A percentile compares a stretch with the other conserved stretches of the same genome.
Evolutionary conservation across 2,329 filamentous ascomycete species (phyloP).

Genomic region (Fusarium sp.): DNA sequence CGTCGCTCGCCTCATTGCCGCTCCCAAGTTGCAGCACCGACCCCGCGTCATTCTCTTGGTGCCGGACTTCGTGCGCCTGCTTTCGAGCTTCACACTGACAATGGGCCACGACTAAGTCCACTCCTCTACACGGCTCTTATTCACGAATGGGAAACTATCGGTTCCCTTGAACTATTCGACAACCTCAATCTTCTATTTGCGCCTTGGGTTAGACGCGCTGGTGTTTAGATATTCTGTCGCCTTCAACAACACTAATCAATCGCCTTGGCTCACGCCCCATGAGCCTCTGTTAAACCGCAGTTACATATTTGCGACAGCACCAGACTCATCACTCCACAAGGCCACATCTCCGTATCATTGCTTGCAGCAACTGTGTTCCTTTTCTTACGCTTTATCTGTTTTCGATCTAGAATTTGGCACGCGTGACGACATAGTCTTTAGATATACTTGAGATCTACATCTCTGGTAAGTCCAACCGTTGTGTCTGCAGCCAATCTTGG

Average conservation of each 20-base stretch:
- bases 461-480: constrained; percentile 41
- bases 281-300: constrained; percentile 37
- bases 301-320: constrained; percentile 39
- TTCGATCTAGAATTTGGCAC: constrained; percentile 49
- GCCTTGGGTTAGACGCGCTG: constrained; percentile 56
- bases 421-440: constrained; percentile 47
- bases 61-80: constrained; percentile 45
- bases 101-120: constrained; percentile 53
- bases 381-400: constrained; percentile 42
- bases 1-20: constrained; percentile 26
- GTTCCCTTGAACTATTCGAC: constrained; percentile 37
- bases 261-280: constrained; percentile 37
- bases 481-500: constrained; percentile 6
- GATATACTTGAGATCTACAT: constrained; percentile 48
- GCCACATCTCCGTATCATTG: constrained; percentile 31
- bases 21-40: constrained; percentile 37
- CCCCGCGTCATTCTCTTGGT: constrained; percentile 46
- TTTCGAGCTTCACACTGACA: constrained; percentile 49
- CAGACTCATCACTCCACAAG: constrained; percentile 41
- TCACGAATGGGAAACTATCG: constrained; percentile 48
- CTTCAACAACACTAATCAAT: constrained; percentile 45
- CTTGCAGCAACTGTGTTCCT: constrained; percentile 32
- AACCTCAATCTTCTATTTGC: constrained; percentile 49
- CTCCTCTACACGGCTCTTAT: constrained; percentile 26
- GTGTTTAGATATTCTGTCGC: constrained; percentile 54